Base-by-base conservation (phyloP, 352 stramenopile genomes). In the Pythium phragmiticola region DNA sequence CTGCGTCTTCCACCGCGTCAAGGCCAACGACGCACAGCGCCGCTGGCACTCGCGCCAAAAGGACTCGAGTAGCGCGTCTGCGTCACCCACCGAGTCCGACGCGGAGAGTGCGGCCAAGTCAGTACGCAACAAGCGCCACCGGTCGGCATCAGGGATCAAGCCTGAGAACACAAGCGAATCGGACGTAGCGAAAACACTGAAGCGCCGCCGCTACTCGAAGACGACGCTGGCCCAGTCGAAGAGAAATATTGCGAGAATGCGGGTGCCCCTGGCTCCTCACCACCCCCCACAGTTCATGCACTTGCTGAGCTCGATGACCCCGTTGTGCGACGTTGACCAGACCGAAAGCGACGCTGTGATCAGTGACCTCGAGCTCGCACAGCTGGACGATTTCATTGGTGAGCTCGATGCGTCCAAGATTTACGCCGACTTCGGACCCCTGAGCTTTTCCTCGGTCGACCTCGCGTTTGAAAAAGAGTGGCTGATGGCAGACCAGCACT, bases 11-110 rank as follows among this genome's bases (percentile, higher is more conserved):
- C 46, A 52, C 16, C 46, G 46, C 46, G 16, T 34, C 46, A 52
- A 34, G 46, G 46, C 46, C 46, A 52, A 52, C 46, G 46, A 30
- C n/a, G n/a, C 46, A 8, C 46, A 52, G 46, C 46, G 46, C 9
- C 46, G 46, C 1, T 52, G 46, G 46, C 46, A 52, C 23, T 52
- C 21, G 46, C 42, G 42, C 17, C 42, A 48, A 16, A 48, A 23
- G n/a, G 42, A 8, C 37, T 42, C 6, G 37, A 9, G 37, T 6
- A 12, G 6, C 7, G 2, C 14, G 37, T 13, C 5, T 11, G 7
- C 42, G 21, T n/a, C 42, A 12, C 42, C 42, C 14, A 23, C 42
- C 42, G 17, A 4, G 42, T 48, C 42, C 14, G 42, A 48, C n/a
- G 42, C 17, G 42, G 37, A 42, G 37, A 42, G 37, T 6, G 14